Conservation (phyloP, 1,284 basidiomycete species). For the Rhodotorula mucilaginosa region DNA sequence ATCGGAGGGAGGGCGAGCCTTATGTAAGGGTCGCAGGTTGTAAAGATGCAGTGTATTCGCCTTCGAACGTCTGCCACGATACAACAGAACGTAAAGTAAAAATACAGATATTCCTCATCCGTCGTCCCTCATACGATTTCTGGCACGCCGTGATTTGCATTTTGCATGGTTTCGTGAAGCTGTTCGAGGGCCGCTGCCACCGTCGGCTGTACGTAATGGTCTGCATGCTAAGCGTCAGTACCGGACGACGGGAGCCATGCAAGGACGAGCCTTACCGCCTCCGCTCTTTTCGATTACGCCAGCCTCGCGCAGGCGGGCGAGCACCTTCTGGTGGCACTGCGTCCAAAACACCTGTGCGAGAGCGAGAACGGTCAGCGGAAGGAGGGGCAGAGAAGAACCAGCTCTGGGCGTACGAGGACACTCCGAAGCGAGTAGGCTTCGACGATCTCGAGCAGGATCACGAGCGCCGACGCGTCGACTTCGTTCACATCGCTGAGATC, state of each 20-base stretch:
- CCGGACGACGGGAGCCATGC: not conserved
- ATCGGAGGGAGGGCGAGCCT: slow-evolving; percentile 45
- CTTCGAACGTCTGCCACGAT: not conserved
- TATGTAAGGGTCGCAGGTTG: slow-evolving; percentile 34
- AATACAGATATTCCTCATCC: not conserved
- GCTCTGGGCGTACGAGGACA: slow-evolving; percentile 24
- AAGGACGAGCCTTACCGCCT: slow-evolving; percentile 15
- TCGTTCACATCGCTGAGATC: slow-evolving; percentile 66
- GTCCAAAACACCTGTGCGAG: slow-evolving; percentile 34
- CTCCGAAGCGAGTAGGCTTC: slow-evolving; percentile 59
- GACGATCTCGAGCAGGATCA: slow-evolving; percentile 77
- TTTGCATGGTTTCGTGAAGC: slow-evolving; percentile 17
- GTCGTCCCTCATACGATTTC: not conserved
- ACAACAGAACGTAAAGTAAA: not conserved
- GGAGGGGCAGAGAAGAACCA: too few species aligned
- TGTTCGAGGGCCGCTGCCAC: slow-evolving; percentile 28
- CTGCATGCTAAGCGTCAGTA: not conserved
- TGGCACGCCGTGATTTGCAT: not conserved
- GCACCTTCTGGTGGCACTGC: slow-evolving; percentile 9
- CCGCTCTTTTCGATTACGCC: slow-evolving; percentile 33
- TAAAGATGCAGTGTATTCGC: not conserved
- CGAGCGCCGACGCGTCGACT: slow-evolving; percentile 58
- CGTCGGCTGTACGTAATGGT: slow-evolving; percentile 26
- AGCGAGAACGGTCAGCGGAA: not conserved
- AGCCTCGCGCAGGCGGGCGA: slow-evolving; percentile 20